Base-by-base conservation (phyloP, 2,329 filamentous ascomycete species). In the Apiospora arundinis region DNA sequence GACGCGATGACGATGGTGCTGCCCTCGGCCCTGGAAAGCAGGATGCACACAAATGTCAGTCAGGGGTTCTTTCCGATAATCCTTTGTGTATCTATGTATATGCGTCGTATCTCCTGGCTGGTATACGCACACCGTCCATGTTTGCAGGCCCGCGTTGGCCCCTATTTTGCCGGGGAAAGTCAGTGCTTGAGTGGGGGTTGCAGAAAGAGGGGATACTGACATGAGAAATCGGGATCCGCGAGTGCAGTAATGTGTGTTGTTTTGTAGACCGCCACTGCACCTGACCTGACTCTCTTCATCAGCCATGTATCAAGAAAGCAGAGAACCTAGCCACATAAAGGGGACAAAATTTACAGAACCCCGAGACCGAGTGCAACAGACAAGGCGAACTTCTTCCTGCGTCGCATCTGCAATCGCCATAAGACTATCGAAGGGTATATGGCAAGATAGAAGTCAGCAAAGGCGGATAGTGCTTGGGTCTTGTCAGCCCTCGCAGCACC, bases 51-150 rank as follows among this genome's bases (percentile, higher is more conserved):
- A 32, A 32, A 32, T 32, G 6, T 32, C 32, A 32, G 32, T 32
- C 6, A n/a, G n/a, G 32, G 32, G 32, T 32, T 32, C 32, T 32
- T 32, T 32, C 6, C 21, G 37, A 2, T 0, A 14, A 14, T 23
- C n/a, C n/a, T n/a, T n/a, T n/a, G n/a, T 7, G 21, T 18, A 23
- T n/a, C n/a, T 32, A 32, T 6, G 32, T 32, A 32, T 32, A 32
- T 6, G 32, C 6, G 21, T 21, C 1, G 25, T 28, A 11, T n/a
- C 11, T 18, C 14, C 0, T 40, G 3, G 0, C 6, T 32, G 32
- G 6, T 32, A 32, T 14, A 70, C 75, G 77, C 79, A 84, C 83
- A 81, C 79, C 5, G 84, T 85, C 84, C 84, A 86, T 37, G 85
- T 81, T 2, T 85, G 78, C 4, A 85, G 76, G n/a, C 84, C 82